Base-by-base conservation (phyloP, 805 yeast species). In the Saturnispora serradocipensis region DNA sequence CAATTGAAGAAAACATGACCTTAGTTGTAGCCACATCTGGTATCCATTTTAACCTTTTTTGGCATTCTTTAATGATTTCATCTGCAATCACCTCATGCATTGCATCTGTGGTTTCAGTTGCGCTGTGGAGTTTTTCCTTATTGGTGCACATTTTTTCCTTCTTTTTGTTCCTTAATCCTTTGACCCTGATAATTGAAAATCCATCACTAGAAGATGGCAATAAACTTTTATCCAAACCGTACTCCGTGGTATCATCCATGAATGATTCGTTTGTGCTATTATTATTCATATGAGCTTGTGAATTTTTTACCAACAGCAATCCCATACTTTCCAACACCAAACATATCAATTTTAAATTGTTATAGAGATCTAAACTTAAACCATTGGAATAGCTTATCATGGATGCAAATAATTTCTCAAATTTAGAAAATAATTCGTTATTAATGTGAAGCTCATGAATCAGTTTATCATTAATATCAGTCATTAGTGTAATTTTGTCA, bases 301-400 rank as follows among this genome's bases (percentile, higher is more conserved):
- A 25, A 7, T 58, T 54, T 40, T 74, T 72, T 2, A 77, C 72
- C 46, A 86, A 73, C 36, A 88, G 72, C 45, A 89, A 70, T 0
- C 97, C 97, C 73, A 89, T 81, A 3, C 84, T 74, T 61, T 86
- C 95, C 32, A 87, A 68, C 3, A 84, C 68, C 46, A 76, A 69
- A 53, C 90, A 82, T 43, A 74, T 72, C 4, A 69, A 76, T 5
- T 73, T 61, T 53, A 82, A 62, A 43, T 73, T 67, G n/a, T 61
- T 58, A 53, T 66, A 68, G 0, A 64, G 46, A 27, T 55, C 58
- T 38, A 70, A 72, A 47, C 76, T 70, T 50, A 80, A 56, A 45
- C 72, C 77, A 45, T 71, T 68, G 15, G 77, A 60, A 53, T 75
- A 73, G 20, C 57, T 57, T 43, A 64, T 59, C 15, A 62, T 43